Evolutionary conservation across 139 green algal genomes (phyloP).

Genomic region (Chlorella ohadii): DNA sequence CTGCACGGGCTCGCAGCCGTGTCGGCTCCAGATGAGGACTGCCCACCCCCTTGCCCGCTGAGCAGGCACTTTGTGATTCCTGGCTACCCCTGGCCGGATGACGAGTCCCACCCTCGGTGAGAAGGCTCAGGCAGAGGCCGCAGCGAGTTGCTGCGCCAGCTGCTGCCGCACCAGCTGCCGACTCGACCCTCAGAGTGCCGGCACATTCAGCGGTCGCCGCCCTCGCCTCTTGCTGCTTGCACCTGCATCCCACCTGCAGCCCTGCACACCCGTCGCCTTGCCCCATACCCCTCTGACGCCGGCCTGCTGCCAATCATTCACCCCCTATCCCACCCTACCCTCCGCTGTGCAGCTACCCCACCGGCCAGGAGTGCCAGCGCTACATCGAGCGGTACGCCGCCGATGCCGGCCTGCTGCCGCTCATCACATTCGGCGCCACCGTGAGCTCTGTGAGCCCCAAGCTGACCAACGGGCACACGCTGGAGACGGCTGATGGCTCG

Average conservation of each 20-base stretch:
- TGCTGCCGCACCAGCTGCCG: no score
- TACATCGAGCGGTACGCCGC: constrained; percentile 15
- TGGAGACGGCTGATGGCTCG: not conserved
- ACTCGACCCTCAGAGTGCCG: no score
- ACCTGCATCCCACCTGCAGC: no score
- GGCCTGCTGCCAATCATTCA: not conserved
- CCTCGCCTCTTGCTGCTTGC: no score
- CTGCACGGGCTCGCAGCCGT: no score
- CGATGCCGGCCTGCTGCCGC: not conserved
- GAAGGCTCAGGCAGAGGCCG: no score
- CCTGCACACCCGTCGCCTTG: no score
- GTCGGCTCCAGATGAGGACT: no score
- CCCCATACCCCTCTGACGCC: no score
- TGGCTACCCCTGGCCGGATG: constrained; percentile 5
- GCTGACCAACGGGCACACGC: not conserved
- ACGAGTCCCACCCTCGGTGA: constrained; percentile 5
- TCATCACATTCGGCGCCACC: not conserved
- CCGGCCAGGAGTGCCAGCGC: constrained; percentile 1
- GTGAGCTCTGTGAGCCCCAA: not conserved
- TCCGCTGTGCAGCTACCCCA: constrained; percentile 4
- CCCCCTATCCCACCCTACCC: not conserved
- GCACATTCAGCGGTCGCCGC: no score
- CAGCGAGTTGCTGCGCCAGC: no score
- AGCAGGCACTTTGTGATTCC: constrained; percentile 19
- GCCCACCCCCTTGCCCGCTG: no score